Evolutionary conservation across 2,329 filamentous ascomycete species (phyloP), one percentile per base, ranked within the genome.

Genomic region (Leptographium flavum): DNA sequence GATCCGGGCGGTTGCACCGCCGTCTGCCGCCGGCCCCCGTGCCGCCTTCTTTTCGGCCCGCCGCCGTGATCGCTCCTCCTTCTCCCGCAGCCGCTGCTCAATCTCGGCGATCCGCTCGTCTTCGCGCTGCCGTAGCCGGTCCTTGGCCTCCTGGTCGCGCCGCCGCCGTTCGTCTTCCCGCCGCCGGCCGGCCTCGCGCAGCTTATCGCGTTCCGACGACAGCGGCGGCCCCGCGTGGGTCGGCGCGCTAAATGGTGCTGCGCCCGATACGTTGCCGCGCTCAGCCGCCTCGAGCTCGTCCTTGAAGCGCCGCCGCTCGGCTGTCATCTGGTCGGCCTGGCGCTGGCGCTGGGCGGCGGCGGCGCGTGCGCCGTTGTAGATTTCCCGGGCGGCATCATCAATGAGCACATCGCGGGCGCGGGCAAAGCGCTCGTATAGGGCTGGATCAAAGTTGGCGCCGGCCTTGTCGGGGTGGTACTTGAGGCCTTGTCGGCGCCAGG

Each of bases 401-500:
- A 77, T 74, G 3, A 96, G 75, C 2, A 95, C 76, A 62, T 93
- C 87, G 58, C 86, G 79, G n/a, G 87, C 88, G 50, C 83, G 83
- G 57, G 87, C 83, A 47, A 94, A 79, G 1, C 83, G 70, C 61
- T 94, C 84, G 68, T 93, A 96, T 56, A 83, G 84, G 46, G 81
- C 79, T 39, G 85, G 72, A 53, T 92, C 86, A 55, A 82, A 86
- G 32, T 72, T 67, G 43, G 75, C 77, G 51, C 80, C 76, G 45
- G 88, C 80, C 65, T 95, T 94, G 71, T 96, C 90, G 1, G 90
- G 90, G 61, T 96, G 90, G 67, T 88, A 87, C 57, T 86, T 87
- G n/a, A 94, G 70, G 2, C 58, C 58, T 4, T 87, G 87, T 27
- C 81, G 80, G 55, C 87, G 78, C 70, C 90, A 95, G 38, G 86